Percentiles rank a stretch among this genome's conserved stretches.
These are phyloP conservation scores for Plicaturopsis crispa DNA, from an alignment of 768 basidiomycete species.

Conservation along the genomic window DNA sequence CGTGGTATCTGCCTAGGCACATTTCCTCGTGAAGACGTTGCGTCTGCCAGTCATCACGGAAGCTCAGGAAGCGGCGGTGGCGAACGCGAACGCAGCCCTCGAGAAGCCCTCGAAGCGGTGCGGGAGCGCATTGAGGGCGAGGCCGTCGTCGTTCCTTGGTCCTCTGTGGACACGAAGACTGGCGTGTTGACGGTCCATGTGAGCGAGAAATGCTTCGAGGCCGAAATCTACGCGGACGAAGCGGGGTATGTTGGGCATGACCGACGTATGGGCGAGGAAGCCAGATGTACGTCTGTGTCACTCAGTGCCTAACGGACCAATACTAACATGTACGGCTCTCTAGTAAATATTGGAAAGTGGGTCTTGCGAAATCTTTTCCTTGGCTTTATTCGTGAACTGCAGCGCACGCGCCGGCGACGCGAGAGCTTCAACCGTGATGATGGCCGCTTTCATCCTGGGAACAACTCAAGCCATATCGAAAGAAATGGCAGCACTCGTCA, in stretches of 20 bases:
- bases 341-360: slow-evolving; percentile 94
- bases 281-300: slow-evolving; percentile 52
- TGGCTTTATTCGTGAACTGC: slow-evolving; percentile 65
- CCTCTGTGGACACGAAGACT: slow-evolving; percentile 81
- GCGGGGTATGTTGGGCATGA: slow-evolving; percentile 62
- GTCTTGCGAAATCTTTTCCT: slow-evolving; percentile 79
- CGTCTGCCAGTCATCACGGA: slow-evolving; percentile 41
- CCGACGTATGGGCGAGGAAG: slow-evolving; percentile 65
- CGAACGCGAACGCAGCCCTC: slow-evolving; percentile 53
- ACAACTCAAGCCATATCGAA: no score
- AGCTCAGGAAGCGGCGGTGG: slow-evolving; percentile 34
- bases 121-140: slow-evolving; percentile 93
- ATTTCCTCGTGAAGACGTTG: slow-evolving; percentile 60
- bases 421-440: slow-evolving; percentile 21
- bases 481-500: no score
- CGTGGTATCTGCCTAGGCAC: slow-evolving; percentile 68
- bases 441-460: slow-evolving; percentile 12
- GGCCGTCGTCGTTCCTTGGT: slow-evolving; percentile 80
- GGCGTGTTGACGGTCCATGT: slow-evolving; percentile 86
- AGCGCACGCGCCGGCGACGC: slow-evolving; percentile 25
- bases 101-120: slow-evolving; percentile 83
- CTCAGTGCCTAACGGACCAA: slow-evolving; percentile 3
- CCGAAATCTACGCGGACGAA: slow-evolving; percentile 93
- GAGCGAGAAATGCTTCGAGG: slow-evolving; percentile 85
- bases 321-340: slow-evolving; percentile 5